Percentiles rank a stretch among this genome's conserved stretches.
phyloP scores from a whole-genome alignment of 2,329 filamentous ascomycete species.

The Fusarium papillatum region DNA sequence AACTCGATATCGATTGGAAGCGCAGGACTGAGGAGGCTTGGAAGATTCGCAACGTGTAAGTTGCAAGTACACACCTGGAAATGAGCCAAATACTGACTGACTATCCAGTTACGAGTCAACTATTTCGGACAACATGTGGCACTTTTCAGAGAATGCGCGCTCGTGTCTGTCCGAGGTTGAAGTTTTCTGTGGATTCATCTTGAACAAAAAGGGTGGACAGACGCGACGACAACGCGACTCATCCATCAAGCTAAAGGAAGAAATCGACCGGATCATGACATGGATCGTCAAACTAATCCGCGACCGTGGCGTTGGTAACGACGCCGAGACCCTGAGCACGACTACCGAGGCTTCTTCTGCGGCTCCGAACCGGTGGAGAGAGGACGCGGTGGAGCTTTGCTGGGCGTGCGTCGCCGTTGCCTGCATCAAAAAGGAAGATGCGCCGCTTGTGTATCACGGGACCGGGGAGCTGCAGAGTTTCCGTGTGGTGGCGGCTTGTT shows the following conservation, averaged over 20 bases:
- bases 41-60: slow-evolving; percentile 62
- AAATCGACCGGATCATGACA: slow-evolving; percentile 61
- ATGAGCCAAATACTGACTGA: slow-evolving; percentile 1
- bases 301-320: slow-evolving; percentile 28
- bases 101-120: slow-evolving; percentile 59
- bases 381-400: slow-evolving; percentile 49
- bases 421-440: slow-evolving; percentile 19
- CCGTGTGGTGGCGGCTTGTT: slow-evolving; percentile 53
- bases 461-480: slow-evolving; percentile 50
- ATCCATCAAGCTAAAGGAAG: slow-evolving; percentile 65
- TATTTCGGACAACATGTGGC: slow-evolving; percentile 55
- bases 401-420: slow-evolving; percentile 52
- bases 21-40: slow-evolving; percentile 53
- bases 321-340: slow-evolving; percentile 23
- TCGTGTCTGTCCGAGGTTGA: slow-evolving; percentile 63
- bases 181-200: slow-evolving; percentile 68
- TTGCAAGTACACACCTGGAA: slow-evolving; percentile 50
- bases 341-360: slow-evolving; percentile 8
- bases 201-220: slow-evolving; percentile 64
- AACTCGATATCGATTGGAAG: slow-evolving; percentile 49
- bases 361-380: slow-evolving; percentile 22
- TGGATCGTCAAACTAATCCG: slow-evolving; percentile 54
- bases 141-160: slow-evolving; percentile 60
- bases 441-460: slow-evolving; percentile 16
- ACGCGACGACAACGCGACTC: slow-evolving; percentile 65